Conservation (phyloP, 176 grass and related monocot species). For the Eremochloa ophiuroides region DNA sequence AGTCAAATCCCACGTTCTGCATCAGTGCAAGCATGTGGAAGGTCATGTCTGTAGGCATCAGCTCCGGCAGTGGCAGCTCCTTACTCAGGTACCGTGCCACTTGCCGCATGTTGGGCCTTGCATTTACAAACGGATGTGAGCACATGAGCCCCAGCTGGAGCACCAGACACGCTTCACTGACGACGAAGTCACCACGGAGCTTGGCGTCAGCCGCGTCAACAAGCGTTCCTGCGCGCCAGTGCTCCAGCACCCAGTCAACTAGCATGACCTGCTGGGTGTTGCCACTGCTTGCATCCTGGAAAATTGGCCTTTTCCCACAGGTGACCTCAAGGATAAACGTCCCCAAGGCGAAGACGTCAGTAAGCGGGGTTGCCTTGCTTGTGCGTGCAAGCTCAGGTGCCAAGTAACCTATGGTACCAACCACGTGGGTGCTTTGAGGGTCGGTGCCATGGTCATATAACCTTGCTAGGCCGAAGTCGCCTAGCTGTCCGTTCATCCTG, state of each 20-base stretch:
- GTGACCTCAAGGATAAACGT: neutral
- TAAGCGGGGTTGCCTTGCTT: neutral
- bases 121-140: neutral
- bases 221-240: neutral
- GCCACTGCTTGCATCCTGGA: neutral
- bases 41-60: neutral
- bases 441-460: neutral
- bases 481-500: neutral
- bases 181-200: neutral
- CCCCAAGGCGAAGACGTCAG: constrained; percentile 3
- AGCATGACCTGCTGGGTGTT: neutral
- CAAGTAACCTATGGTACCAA: constrained; percentile 6
- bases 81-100: neutral
- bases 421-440: neutral
- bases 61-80: neutral
- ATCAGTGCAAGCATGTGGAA: constrained; percentile 2
- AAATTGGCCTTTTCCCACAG: constrained; percentile 2
- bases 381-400: constrained; percentile 5
- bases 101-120: constrained; percentile 10
- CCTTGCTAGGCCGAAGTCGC: neutral
- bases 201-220: neutral
- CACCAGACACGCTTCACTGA: neutral
- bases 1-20: constrained; percentile 3
- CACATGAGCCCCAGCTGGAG: neutral
- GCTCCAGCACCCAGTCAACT: constrained; percentile 6